Percentiles rank a stretch among this genome's conserved stretches.
These are phyloP conservation scores for Paramecium pentaurelia DNA, from an alignment of 73 alveolate species.

Conservation along the genomic window DNA sequence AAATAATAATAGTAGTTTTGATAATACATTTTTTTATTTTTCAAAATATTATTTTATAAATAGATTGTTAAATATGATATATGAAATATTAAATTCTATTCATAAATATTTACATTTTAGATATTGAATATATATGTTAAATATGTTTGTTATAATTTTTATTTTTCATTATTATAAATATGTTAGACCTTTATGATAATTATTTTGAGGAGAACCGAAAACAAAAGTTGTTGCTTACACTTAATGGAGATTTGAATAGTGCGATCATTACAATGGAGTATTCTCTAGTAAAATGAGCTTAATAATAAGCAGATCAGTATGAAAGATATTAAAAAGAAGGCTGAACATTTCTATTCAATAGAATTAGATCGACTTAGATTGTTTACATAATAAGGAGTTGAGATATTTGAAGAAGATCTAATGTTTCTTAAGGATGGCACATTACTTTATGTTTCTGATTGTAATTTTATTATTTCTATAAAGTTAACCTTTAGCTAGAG, in stretches of 20 bases:
- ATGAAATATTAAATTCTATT: too few species aligned
- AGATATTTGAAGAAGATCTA: constrained; percentile 5
- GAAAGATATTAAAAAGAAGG: neutral
- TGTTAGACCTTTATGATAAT: neutral
- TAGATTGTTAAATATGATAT: too few species aligned
- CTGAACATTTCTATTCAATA: neutral
- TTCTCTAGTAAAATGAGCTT: neutral
- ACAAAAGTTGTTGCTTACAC: neutral
- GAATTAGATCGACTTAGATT: neutral
- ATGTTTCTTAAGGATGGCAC: neutral
- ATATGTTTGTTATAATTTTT: neutral
- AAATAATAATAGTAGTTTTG: too few species aligned
- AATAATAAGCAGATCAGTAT: neutral
- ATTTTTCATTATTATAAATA: neutral
- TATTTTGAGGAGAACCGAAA: neutral
- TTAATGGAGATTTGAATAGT: neutral
- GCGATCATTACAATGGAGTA: neutral
- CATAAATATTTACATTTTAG: too few species aligned
- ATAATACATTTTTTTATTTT: too few species aligned
- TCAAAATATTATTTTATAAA: too few species aligned
- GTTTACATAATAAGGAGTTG: constrained; percentile 14
- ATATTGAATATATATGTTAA: too few species aligned
- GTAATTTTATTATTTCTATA: neutral
- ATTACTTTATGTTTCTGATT: constrained; percentile 9
- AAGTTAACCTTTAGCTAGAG: constrained; percentile 12